Base-by-base conservation (phyloP, 768 basidiomycete species). In the Coprinopsis cinerea region DNA sequence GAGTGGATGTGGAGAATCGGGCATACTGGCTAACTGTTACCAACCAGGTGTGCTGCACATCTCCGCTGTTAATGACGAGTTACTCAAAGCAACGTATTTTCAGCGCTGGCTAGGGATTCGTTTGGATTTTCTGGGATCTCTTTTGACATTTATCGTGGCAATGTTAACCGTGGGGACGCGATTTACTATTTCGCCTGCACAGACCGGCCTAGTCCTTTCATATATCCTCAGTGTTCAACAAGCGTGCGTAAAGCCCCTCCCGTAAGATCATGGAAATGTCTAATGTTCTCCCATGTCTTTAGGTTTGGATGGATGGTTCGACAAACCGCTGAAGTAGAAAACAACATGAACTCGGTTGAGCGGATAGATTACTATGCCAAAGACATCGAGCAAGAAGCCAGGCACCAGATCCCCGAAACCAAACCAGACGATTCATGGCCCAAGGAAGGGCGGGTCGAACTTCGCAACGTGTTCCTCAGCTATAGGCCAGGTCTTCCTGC, bases 341-440 rank as follows among this genome's bases (percentile, higher is more conserved):
- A 96, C 64, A 79, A 93, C 64, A 92, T 94, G 88, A 92, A 92
- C 62, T 81, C 82, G n/a, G 86, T 89, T 6, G 88, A 90, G 62
- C 84, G 93, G 22, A 73, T 97, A 15, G 69, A 91, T 2, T 79
- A 92, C 61, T 96, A 96, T 58, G 82, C 85, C 35, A 76, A 77
- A 17, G 76, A 81, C 24, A 71, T 96, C 15, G 90, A 92, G 61
- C 86, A 92, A 62, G 92, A 94, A 65, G 78, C 85, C 1, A 76
- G 85, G 1, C 80, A 87, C 57, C 74, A 82, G 34, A 64, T 85
- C 15, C 73, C 80, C 0, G 83, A 82, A 14, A 70, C 63, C 23
- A 79, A 77, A 55, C 85, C 83, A 0, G 64, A 80, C 0, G 52
- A 73, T 2, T 64, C 75, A 1, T 96, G 93, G 94, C 94, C 94